Percentiles rank a stretch among this genome's conserved stretches.
Evolutionary conservation across 2,329 filamentous ascomycete genomes (phyloP).

Genomic region (Nemania sp.): DNA sequence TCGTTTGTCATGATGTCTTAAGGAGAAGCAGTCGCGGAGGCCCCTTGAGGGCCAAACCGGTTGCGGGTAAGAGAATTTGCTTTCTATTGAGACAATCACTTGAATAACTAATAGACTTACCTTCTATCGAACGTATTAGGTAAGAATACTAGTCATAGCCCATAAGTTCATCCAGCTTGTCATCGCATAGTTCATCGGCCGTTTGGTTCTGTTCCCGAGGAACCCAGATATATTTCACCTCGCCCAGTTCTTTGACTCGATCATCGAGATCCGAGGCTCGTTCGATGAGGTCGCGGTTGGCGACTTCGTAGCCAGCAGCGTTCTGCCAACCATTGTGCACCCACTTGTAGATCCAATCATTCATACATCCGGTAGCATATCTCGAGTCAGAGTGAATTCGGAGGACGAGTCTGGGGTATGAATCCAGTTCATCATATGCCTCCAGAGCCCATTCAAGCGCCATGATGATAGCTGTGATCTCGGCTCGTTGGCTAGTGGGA

Average conservation of each 20-base stretch:
- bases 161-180: slow-evolving; percentile 31
- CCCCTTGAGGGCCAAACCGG: too few relatives aligned
- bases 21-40: too few relatives aligned
- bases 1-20: too few relatives aligned
- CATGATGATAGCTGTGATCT: slow-evolving; percentile 46
- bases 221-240: slow-evolving; percentile 40
- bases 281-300: slow-evolving; percentile 43
- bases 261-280: slow-evolving; percentile 34
- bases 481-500: slow-evolving; percentile 43
- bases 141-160: too few relatives aligned
- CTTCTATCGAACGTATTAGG: too few relatives aligned
- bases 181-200: slow-evolving; percentile 41
- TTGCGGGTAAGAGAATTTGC: too few relatives aligned
- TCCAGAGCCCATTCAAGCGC: slow-evolving; percentile 51
- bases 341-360: slow-evolving; percentile 41
- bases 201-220: slow-evolving; percentile 39
- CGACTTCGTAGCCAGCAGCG: slow-evolving; percentile 34
- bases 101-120: too few relatives aligned
- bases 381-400: slow-evolving; percentile 39
- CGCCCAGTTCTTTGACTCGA: slow-evolving; percentile 33
- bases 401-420: slow-evolving; percentile 13
- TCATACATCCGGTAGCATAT: slow-evolving; percentile 43
- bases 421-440: slow-evolving; percentile 26
- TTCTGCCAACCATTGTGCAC: slow-evolving; percentile 39
- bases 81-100: too few relatives aligned